Base-by-base conservation (phyloP, 2,329 filamentous ascomycete genomes). In the Xylogone sp. region DNA sequence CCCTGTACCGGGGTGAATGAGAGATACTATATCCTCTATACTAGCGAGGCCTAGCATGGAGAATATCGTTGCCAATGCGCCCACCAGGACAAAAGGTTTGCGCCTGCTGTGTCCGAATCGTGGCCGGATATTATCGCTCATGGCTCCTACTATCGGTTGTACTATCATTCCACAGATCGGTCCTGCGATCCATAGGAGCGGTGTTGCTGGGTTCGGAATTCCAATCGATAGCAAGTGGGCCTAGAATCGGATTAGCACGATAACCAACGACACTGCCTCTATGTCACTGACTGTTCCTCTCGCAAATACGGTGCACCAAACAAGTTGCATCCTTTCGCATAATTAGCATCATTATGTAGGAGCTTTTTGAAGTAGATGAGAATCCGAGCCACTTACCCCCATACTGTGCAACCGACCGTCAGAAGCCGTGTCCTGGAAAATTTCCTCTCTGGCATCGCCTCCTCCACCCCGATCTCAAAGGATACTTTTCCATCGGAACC, bases 141-240 rank as follows among this genome's bases (percentile, higher is more conserved):
- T 73, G 55, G 77, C 68, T 9, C 77, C 77, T 29, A 81, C 71
- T 52, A 77, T 78, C 3, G 77, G 77, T 57, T 81, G 77, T 2
- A 79, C 74, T 18, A 80, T 62, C 1, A 72, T 72, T 29, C 77
- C 77, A 19, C 75, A 78, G 2, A 80, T 67, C 13, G 77, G 77
- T 13, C 76, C 77, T n/a, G 77, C 77, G 20, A 80, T 76, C 77
- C 77, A 81, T 29, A 79, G 74, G 3, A 79, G 65, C 13, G 76
- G 72, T 20, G 77, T 69, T 48, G 79, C 64, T 8, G 75, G 75
- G 55, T 78, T 78, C 57, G 72, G 75, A 27, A 80, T 66, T 24
- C 76, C 76, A 21, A 81, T 71, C 19, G 75, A 75, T 7, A 79
- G 66, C 1, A 80, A 46, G 21, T 48, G 50, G 18, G 42, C 20